A percentile compares a stretch with the other conserved stretches of the same genome.
Conservation (phyloP, 805 yeast species). For the Tetrapisispora arboricola region DNA sequence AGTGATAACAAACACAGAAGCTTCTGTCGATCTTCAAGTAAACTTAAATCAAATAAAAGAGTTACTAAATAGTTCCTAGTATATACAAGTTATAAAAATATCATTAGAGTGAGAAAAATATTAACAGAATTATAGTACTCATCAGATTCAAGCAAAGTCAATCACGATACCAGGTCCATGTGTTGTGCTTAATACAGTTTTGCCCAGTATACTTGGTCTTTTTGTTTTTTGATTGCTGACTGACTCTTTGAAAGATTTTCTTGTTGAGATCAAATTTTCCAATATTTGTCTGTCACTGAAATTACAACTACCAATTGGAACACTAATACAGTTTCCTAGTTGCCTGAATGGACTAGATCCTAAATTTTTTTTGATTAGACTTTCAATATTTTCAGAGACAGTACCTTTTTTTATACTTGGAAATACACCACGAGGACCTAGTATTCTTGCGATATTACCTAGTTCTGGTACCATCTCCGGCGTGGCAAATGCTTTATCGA, state of each 20-base stretch:
- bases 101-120: neutral
- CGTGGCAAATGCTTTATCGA: constrained; percentile 75
- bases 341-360: constrained; percentile 78
- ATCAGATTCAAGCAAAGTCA: constrained; percentile 29
- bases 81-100: neutral
- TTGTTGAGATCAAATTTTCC: constrained; percentile 57
- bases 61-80: neutral
- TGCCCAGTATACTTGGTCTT: constrained; percentile 61
- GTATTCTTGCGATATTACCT: constrained; percentile 56
- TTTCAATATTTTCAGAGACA: constrained; percentile 54
- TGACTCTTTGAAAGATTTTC: constrained; percentile 47
- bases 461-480: constrained; percentile 65
- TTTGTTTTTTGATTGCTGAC: constrained; percentile 49
- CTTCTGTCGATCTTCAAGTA: too few species aligned
- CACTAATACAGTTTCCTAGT: constrained; percentile 44
- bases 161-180: constrained; percentile 75
- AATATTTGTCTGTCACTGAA: constrained; percentile 70
- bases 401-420: constrained; percentile 84
- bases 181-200: constrained; percentile 56
- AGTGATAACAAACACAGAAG: too few species aligned
- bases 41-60: too few species aligned
- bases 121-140: neutral
- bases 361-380: constrained; percentile 42
- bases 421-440: constrained; percentile 87
- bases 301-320: constrained; percentile 68